Conservation (phyloP, 2,329 filamentous ascomycete genomes). For the Fusarium penzigii region DNA sequence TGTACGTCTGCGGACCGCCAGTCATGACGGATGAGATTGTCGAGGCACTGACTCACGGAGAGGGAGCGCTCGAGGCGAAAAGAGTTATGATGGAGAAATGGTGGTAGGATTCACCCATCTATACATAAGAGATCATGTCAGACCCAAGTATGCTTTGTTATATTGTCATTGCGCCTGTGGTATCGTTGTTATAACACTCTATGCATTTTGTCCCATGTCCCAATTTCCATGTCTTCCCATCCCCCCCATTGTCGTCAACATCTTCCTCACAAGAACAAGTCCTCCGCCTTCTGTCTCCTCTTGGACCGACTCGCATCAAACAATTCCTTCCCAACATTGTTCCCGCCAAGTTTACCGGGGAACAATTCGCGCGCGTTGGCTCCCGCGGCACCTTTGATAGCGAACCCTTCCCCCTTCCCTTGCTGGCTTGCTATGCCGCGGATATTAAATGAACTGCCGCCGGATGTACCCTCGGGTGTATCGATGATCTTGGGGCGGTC, state of each 20-base stretch:
- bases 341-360: slow-evolving; percentile 58
- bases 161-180: background rate
- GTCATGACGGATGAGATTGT: slow-evolving; percentile 70
- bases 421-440: slow-evolving; percentile 56
- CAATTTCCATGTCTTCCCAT: background rate
- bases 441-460: slow-evolving; percentile 55
- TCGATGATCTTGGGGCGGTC: slow-evolving; percentile 60
- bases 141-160: background rate
- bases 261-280: slow-evolving; percentile 62
- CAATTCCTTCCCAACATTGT: slow-evolving; percentile 68
- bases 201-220: background rate
- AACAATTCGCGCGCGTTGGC: slow-evolving; percentile 65
- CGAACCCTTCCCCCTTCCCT: slow-evolving; percentile 51
- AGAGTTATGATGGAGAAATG: slow-evolving; percentile 62
- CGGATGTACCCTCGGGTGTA: slow-evolving; percentile 44
- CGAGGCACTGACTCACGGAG: slow-evolving; percentile 40
- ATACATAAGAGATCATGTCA: background rate
- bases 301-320: slow-evolving; percentile 55
- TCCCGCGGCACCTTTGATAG: slow-evolving; percentile 63
- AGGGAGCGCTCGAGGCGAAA: slow-evolving; percentile 42
- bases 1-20: slow-evolving; percentile 70
- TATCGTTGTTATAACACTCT: background rate
- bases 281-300: slow-evolving; percentile 69
- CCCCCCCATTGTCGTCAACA: slow-evolving; percentile 6
- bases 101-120: slow-evolving; percentile 48